A percentile compares a stretch with the other conserved stretches of the same genome.
Evolutionary conservation across 78 protist species (phyloP).

Genomic region (Cavenderia fasciculata): DNA sequence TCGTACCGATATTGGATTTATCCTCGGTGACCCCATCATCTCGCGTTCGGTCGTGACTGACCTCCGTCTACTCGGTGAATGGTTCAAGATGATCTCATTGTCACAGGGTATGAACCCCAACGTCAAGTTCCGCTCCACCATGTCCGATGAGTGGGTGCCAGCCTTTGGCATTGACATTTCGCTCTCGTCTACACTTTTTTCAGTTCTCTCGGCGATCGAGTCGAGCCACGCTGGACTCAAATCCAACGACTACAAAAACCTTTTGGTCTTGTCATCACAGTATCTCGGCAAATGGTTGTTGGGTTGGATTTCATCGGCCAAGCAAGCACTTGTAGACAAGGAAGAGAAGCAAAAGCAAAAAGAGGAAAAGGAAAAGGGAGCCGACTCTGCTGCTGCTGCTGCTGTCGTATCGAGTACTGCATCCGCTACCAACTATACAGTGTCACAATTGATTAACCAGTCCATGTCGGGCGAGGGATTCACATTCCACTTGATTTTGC

Average conservation of each 20-base stretch:
- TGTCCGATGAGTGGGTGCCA: constrained; percentile 23
- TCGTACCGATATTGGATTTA: constrained; percentile 56
- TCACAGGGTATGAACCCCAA: constrained; percentile 76
- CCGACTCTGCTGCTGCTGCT: too few species aligned
- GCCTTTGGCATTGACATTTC: constrained; percentile 54
- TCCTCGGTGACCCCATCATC: constrained; percentile 14
- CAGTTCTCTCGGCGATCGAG: constrained; percentile 24
- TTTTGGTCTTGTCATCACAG: constrained; percentile 13
- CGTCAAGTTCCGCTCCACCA: neutral
- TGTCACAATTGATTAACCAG: neutral
- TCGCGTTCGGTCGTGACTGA: neutral
- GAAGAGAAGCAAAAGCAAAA: neutral
- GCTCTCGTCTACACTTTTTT: constrained; percentile 11
- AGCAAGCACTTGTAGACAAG: constrained; percentile 8
- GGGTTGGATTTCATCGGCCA: constrained; percentile 52
- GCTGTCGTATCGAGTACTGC: too few species aligned
- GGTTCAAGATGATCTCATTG: constrained; percentile 48
- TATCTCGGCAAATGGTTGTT: constrained; percentile 61
- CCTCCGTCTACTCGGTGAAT: neutral
- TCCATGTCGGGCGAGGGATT: constrained; percentile 49
- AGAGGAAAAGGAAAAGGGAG: constrained; percentile 8
- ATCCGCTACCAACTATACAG: neutral
- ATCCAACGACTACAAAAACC: too few species aligned
- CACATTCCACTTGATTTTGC: constrained; percentile 52
- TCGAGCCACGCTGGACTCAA: too few species aligned